Percentiles rank a stretch among this genome's conserved stretches.
phyloP scores from a whole-genome alignment of 306 rosid genomes.

The Cicer judaicum region DNA sequence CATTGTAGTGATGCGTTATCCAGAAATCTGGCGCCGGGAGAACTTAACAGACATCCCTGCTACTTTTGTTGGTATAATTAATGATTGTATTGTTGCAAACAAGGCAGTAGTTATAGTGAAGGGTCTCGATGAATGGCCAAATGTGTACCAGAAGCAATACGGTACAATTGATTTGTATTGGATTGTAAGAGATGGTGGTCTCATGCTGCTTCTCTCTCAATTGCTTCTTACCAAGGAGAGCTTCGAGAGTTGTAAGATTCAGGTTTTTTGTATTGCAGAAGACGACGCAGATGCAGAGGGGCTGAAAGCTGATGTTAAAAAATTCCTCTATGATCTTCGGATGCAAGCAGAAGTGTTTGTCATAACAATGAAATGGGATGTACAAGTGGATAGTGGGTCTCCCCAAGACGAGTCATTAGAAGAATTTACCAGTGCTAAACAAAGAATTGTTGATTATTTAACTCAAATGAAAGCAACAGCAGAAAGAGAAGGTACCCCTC shows the following conservation, averaged over 20 bases:
- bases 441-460: constrained; percentile 70
- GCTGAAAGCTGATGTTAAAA: constrained; percentile 93
- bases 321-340: constrained; percentile 93
- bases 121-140: constrained; percentile 99
- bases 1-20: constrained; percentile 97
- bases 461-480: constrained; percentile 65
- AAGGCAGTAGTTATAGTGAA: constrained; percentile 97
- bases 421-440: constrained; percentile 70
- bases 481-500: constrained; percentile 63
- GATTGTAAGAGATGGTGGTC: constrained; percentile 99
- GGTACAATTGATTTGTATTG: constrained; percentile 96
- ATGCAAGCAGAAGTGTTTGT: constrained; percentile 99
- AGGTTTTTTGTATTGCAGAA: constrained; percentile 97
- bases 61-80: constrained; percentile 88
- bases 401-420: constrained; percentile 83
- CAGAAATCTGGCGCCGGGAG: constrained; percentile 99
- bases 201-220: constrained; percentile 97
- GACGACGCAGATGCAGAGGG: constrained; percentile 92
- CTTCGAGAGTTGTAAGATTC: constrained; percentile 97
- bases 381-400: constrained; percentile 63
- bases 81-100: constrained; percentile 94
- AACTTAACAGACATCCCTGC: constrained; percentile 90
- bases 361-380: constrained; percentile 86
- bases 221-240: constrained; percentile 92
- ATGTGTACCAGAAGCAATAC: constrained; percentile 91